phyloP scores from a whole-genome alignment of 2,329 filamentous ascomycete genomes.

The Ophiosphaerella narmari region DNA sequence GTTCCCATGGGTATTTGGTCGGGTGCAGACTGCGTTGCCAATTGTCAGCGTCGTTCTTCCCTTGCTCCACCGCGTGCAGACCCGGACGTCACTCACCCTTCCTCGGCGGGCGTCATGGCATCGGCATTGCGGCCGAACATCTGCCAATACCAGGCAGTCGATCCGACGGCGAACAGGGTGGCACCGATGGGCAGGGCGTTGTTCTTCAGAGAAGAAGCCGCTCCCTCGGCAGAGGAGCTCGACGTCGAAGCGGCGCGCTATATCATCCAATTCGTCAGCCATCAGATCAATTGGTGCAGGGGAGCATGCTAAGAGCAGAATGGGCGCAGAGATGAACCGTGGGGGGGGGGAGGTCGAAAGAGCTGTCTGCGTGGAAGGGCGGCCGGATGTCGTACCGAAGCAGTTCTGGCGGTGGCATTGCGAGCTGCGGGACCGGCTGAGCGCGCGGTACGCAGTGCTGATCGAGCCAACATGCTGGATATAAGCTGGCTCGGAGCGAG shows the following conservation, averaged over 20 bases:
- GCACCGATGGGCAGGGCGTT: conserved; percentile 87
- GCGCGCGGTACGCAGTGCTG: conserved; percentile 86
- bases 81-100: conserved; percentile 76
- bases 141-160: conserved; percentile 96
- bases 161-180: conserved; percentile 83
- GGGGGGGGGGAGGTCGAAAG: conserved; percentile 34
- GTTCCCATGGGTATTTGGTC: conserved; percentile 93
- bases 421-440: conserved; percentile 82
- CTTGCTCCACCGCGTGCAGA: conserved; percentile 23
- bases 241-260: conserved; percentile 70
- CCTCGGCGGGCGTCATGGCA: conserved; percentile 91
- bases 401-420: conserved; percentile 53
- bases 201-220: conserved; percentile 77
- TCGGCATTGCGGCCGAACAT: conserved; percentile 87
- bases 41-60: conserved; percentile 31
- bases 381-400: conserved; percentile 51
- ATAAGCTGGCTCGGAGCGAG: conserved; percentile 45
- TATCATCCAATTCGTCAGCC: conserved; percentile 41
- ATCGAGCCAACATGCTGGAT: conserved; percentile 87
- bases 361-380: conserved; percentile 30
- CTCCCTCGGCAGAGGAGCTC: conserved; percentile 69
- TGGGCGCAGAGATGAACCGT: conserved; percentile 24
- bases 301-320: conserved; percentile 16
- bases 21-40: conserved; percentile 74
- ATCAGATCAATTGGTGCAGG: conserved; percentile 31